Percentiles rank a stretch among this genome's conserved stretches.
Conservation (phyloP, 768 basidiomycete genomes). For the Tricholomella constricta region DNA sequence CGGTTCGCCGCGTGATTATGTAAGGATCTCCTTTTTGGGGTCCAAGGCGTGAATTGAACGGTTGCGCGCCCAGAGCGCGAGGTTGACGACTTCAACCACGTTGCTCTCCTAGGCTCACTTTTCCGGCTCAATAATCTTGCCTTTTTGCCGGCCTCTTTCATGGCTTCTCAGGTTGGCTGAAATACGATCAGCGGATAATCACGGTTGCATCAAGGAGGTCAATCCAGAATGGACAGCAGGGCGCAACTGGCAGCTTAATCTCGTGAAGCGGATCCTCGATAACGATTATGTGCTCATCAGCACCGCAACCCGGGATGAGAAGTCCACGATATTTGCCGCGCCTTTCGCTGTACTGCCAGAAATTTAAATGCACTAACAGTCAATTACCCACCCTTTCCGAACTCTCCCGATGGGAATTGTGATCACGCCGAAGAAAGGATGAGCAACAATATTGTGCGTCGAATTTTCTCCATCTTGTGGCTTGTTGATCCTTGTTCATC, state of each 20-base stretch:
- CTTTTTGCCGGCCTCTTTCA: too few relatives aligned
- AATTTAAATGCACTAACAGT: neutral
- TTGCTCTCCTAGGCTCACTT: too few relatives aligned
- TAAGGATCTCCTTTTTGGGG: too few relatives aligned
- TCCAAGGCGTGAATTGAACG: too few relatives aligned
- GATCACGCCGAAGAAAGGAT: slow-evolving; percentile 24
- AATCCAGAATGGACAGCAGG: slow-evolving; percentile 18
- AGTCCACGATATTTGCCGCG: slow-evolving; percentile 15
- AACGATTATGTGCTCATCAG: slow-evolving; percentile 10
- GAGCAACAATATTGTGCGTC: slow-evolving; percentile 22
- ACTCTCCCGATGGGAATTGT: slow-evolving; percentile 18
- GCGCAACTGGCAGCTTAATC: slow-evolving; percentile 8
- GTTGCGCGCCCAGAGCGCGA: too few relatives aligned
- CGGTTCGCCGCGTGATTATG: too few relatives aligned
- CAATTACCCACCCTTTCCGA: slow-evolving; percentile 20
- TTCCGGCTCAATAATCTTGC: too few relatives aligned
- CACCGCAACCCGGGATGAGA: slow-evolving; percentile 9
- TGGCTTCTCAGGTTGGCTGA: too few relatives aligned
- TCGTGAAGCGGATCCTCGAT: slow-evolving; percentile 15
- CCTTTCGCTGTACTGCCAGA: slow-evolving; percentile 16
- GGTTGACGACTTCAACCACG: too few relatives aligned
- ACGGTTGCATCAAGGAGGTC: too few relatives aligned
- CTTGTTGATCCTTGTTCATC: neutral
- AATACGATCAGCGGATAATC: too few relatives aligned
- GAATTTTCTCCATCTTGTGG: neutral